Conservation (phyloP, 1,284 basidiomycete genomes). For the Rugosomyces carneus region DNA sequence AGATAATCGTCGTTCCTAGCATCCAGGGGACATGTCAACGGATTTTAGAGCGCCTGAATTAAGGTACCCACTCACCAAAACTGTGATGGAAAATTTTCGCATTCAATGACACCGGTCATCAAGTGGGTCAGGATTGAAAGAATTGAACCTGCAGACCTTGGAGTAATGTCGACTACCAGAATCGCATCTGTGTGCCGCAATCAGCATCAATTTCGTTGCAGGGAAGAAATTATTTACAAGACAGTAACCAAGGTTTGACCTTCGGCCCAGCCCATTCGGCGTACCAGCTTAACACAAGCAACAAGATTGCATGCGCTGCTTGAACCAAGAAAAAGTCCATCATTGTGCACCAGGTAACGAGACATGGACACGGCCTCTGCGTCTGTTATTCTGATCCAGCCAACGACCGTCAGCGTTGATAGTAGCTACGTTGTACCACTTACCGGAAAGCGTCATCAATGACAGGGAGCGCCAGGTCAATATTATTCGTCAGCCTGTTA, state of each 20-base stretch:
- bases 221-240: slow-evolving; percentile 43
- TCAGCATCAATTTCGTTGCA: not conserved
- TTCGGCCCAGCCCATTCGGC: slow-evolving; percentile 62
- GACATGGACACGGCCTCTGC: slow-evolving; percentile 91
- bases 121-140: slow-evolving; percentile 7
- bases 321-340: slow-evolving; percentile 94
- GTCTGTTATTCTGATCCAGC: slow-evolving; percentile 68
- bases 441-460: slow-evolving; percentile 88
- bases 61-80: slow-evolving; percentile 27
- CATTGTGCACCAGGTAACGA: slow-evolving; percentile 79
- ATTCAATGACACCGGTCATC: slow-evolving; percentile 3
- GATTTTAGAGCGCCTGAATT: slow-evolving; percentile 2
- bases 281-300: slow-evolving; percentile 76
- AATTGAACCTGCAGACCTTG: slow-evolving; percentile 48
- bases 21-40: slow-evolving; percentile 11
- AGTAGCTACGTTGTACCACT: not conserved
- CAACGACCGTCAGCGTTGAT: not conserved
- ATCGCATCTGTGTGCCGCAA: slow-evolving; percentile 57
- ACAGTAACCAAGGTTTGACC: slow-evolving; percentile 78
- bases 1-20: slow-evolving; percentile 81
- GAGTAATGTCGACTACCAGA: slow-evolving; percentile 84
- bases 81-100: slow-evolving; percentile 15
- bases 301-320: slow-evolving; percentile 96
- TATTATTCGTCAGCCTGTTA: slow-evolving; percentile 83
- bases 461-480: slow-evolving; percentile 73